phyloP scores from a whole-genome alignment of 768 basidiomycete genomes.

The Boletus subcaerulescens region DNA sequence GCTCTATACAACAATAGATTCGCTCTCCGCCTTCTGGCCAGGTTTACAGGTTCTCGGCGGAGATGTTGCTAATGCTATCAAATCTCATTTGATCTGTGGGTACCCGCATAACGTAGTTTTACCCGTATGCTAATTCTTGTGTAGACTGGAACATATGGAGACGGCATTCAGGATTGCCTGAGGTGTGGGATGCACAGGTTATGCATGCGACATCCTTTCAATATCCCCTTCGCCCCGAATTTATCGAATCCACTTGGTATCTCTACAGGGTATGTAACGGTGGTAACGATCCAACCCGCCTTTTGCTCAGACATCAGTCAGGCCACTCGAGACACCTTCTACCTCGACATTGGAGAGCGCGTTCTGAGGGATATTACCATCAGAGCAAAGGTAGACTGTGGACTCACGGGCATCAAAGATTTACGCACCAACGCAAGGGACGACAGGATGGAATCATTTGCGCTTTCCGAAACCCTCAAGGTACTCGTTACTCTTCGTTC shows the following conservation, averaged over 20 bases:
- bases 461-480: conserved; percentile 91
- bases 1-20: conserved; percentile 82
- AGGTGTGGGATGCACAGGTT: conserved; percentile 83
- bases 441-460: conserved; percentile 97
- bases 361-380: conserved; percentile 71
- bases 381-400: conserved; percentile 81
- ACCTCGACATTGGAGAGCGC: conserved; percentile 87
- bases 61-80: conserved; percentile 87
- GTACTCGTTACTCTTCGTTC: conserved; percentile 35
- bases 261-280: conserved; percentile 67
- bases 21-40: conserved; percentile 96
- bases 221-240: conserved; percentile 86
- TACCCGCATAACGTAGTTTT: not conserved
- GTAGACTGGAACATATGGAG: conserved; percentile 93
- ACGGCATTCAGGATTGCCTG: conserved; percentile 83
- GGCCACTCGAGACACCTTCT: conserved; percentile 92
- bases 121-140: not conserved
- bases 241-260: conserved; percentile 96
- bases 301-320: conserved; percentile 29
- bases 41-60: conserved; percentile 87
- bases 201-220: conserved; percentile 70
- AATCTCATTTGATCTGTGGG: conserved; percentile 85
- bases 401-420: conserved; percentile 79
- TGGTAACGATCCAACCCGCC: not conserved
- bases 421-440: conserved; percentile 74